Evolutionary conservation across 768 basidiomycete genomes (phyloP).

Genomic region (Hysterangium stoloniferum): DNA sequence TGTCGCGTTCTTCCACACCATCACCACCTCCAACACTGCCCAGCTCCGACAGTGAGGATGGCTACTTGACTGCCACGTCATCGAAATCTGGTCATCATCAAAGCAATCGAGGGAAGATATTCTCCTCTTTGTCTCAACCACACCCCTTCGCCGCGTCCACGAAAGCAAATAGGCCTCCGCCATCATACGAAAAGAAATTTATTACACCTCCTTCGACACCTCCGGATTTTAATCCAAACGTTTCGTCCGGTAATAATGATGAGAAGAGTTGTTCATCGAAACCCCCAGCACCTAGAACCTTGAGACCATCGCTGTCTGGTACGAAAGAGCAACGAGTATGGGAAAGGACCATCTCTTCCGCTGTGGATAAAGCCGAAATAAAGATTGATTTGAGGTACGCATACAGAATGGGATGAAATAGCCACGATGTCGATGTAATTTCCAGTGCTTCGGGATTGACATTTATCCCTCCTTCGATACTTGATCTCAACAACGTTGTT

Average conservation of each 20-base stretch:
- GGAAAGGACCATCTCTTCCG: conserved; percentile 37
- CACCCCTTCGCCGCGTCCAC: conserved; percentile 53
- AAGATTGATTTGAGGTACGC: conserved; percentile 50
- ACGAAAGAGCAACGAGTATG: conserved; percentile 33
- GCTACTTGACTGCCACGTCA: neutral
- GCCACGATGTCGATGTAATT: neutral
- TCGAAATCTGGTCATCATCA: neutral
- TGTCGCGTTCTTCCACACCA: neutral
- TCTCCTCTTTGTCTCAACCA: no score
- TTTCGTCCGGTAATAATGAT: conserved; percentile 17
- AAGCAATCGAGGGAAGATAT: no score
- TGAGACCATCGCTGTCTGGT: conserved; percentile 12
- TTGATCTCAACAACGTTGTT: conserved; percentile 39
- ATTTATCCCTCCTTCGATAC: conserved; percentile 40
- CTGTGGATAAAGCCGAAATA: conserved; percentile 41
- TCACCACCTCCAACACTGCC: neutral
- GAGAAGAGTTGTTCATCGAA: conserved; percentile 12
- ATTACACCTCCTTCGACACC: conserved; percentile 19
- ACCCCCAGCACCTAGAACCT: conserved; percentile 2
- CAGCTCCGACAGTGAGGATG: neutral
- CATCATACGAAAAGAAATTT: conserved; percentile 36
- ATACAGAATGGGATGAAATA: conserved; percentile 3
- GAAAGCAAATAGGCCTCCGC: conserved; percentile 36
- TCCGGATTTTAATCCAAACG: conserved; percentile 7
- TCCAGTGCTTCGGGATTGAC: conserved; percentile 32